Conservation (phyloP, 2,329 filamentous ascomycete genomes). For the Fusarium tricinctum region DNA sequence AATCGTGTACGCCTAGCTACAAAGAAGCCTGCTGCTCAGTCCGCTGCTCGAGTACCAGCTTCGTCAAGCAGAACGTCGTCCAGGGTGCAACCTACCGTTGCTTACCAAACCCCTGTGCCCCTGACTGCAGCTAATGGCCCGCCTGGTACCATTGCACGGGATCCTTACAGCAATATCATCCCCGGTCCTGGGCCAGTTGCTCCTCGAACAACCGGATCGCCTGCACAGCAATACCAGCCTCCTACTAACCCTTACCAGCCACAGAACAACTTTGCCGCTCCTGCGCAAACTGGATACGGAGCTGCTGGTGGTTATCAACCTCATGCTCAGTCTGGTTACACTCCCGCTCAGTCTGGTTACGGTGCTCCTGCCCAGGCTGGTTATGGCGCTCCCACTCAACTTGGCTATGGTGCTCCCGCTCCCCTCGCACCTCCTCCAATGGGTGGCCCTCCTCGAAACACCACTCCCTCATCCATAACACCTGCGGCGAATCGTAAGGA, state of each 20-base stretch:
- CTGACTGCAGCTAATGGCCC: conserved; percentile 43
- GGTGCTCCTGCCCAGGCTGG: conserved; percentile 57
- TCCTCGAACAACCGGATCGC: conserved; percentile 42
- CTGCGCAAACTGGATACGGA: conserved; percentile 56
- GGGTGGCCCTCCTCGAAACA: conserved; percentile 66
- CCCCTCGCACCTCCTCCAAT: conserved; percentile 54
- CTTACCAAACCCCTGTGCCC: conserved; percentile 65
- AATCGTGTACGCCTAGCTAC: conserved; percentile 89
- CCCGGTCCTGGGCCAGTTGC: conserved; percentile 51
- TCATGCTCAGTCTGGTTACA: conserved; percentile 58
- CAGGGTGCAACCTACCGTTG: conserved; percentile 58
- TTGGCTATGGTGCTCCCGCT: conserved; percentile 56
- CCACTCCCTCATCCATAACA: conserved; percentile 72
- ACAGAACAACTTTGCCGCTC: conserved; percentile 44
- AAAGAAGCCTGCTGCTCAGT: conserved; percentile 59
- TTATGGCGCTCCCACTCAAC: conserved; percentile 60
- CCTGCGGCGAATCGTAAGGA: conserved; percentile 79
- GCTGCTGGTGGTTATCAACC: conserved; percentile 65
- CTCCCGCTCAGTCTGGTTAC: conserved; percentile 57
- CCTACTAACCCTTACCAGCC: conserved; percentile 56
- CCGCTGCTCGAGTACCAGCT: conserved; percentile 43
- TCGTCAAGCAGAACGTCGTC: conserved; percentile 55
- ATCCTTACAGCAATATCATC: conserved; percentile 58
- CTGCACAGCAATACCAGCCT: conserved; percentile 56
- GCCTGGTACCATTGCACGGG: conserved; percentile 46